Percentiles rank a stretch among this genome's conserved stretches.
These are phyloP conservation scores for Styphnolobium japonicum DNA, from an alignment of 306 rosid species.

Conservation along the genomic window DNA sequence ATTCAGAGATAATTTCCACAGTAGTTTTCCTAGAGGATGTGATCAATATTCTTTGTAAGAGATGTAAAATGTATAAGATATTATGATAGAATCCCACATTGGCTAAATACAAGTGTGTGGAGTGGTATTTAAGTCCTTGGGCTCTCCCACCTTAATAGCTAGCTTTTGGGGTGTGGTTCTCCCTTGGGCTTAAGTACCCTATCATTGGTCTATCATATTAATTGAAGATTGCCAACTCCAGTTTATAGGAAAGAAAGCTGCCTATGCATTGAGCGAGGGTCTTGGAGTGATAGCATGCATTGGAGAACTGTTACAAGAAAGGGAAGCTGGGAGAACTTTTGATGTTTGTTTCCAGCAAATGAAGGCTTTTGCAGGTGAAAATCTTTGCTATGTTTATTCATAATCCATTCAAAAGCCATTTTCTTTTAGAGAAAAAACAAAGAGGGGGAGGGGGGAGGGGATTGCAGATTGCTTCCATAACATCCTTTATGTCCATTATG, in stretches of 20 bases:
- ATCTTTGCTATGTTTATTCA: background rate
- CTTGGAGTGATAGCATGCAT: conserved; percentile 97
- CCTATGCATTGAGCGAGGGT: conserved; percentile 91
- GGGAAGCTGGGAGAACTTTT: conserved; percentile 97
- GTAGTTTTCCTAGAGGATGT: conserved; percentile 14
- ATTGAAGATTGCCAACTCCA: conserved; percentile 45
- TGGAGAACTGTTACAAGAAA: conserved; percentile 85
- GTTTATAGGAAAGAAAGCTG: conserved; percentile 98
- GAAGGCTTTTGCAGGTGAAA: conserved; percentile 85
- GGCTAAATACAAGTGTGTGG: too few species aligned
- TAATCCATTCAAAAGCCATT: background rate
- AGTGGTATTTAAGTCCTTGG: too few species aligned
- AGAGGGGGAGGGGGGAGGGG: background rate
- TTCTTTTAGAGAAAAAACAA: too few species aligned
- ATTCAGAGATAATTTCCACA: background rate
- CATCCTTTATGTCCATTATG: background rate
- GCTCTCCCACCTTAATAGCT: too few species aligned
- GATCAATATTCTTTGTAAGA: conserved; percentile 14
- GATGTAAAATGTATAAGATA: conserved; percentile 6
- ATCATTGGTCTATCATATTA: background rate
- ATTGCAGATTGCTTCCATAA: conserved; percentile 18
- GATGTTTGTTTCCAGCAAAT: conserved; percentile 78
- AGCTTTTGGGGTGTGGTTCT: too few species aligned
- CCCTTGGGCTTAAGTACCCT: too few species aligned
- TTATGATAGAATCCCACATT: too few species aligned